Conservation (phyloP, 495 filamentous ascomycete genomes). For the Penicillium argentinense region DNA sequence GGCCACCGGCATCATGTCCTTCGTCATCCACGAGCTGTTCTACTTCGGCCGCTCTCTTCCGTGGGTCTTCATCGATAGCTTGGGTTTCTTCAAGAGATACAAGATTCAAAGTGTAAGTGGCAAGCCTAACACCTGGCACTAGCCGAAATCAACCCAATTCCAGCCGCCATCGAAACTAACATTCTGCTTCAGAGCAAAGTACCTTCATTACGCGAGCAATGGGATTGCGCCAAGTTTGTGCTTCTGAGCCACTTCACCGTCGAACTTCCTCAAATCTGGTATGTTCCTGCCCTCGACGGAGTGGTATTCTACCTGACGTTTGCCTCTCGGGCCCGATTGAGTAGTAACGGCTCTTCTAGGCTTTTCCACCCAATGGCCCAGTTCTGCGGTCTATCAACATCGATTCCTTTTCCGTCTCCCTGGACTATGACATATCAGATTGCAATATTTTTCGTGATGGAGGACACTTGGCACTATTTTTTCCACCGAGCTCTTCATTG, state of each 20-base stretch:
- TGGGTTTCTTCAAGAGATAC: conserved; percentile 83
- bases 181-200: conserved; percentile 67
- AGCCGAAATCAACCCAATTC: conserved; percentile 12
- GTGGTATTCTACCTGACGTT: conserved; percentile 4
- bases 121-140: conserved; percentile 11
- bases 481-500: conserved; percentile 92
- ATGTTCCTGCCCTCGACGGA: conserved; percentile 13
- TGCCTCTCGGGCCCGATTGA: background rate
- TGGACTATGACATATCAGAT: conserved; percentile 91
- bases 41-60: conserved; percentile 86
- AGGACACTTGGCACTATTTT: conserved; percentile 99
- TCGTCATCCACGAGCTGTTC: conserved; percentile 80
- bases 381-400: conserved; percentile 83
- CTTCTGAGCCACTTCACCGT: conserved; percentile 94
- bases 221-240: conserved; percentile 88
- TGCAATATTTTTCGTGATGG: conserved; percentile 88
- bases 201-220: conserved; percentile 86
- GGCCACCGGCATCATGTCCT: conserved; percentile 90
- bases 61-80: conserved; percentile 82
- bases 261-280: conserved; percentile 93
- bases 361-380: conserved; percentile 97
- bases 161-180: conserved; percentile 1
- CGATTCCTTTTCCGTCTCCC: conserved; percentile 83
- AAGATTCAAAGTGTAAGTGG: conserved; percentile 77
- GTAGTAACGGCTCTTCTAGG: conserved; percentile 34